Conservation (phyloP, 2,329 filamentous ascomycete genomes). For the Trichoderma sp. region DNA sequence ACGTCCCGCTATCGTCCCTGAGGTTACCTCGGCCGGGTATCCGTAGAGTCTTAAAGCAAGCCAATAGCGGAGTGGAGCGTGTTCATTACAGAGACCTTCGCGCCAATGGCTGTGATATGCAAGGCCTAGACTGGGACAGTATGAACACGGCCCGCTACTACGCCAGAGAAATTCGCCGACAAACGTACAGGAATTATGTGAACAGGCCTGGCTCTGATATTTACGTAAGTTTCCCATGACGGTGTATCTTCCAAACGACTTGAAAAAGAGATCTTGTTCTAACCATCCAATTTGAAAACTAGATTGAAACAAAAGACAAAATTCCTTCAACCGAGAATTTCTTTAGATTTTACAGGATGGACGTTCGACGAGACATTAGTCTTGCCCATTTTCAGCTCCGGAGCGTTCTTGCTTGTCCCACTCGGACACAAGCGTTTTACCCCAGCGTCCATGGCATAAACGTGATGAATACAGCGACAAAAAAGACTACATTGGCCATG, state of each 20-base stretch:
- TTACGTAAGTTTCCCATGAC: not conserved
- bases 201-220: constrained; percentile 57
- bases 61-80: constrained; percentile 31
- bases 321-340: constrained; percentile 52
- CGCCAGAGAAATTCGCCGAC: constrained; percentile 52
- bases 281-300: not conserved
- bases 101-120: constrained; percentile 62
- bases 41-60: constrained; percentile 42
- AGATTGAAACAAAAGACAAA: constrained; percentile 10
- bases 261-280: not conserved
- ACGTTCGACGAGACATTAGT: constrained; percentile 56
- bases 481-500: constrained; percentile 50
- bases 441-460: constrained; percentile 55
- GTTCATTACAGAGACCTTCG: constrained; percentile 52
- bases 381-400: constrained; percentile 70
- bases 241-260: not conserved
- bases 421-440: constrained; percentile 61
- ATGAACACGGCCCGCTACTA: constrained; percentile 55
- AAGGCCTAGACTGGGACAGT: constrained; percentile 61
- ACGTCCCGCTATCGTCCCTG: constrained; percentile 29
- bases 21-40: constrained; percentile 37
- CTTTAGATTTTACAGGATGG: constrained; percentile 63
- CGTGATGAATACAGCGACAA: constrained; percentile 56
- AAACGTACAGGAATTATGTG: constrained; percentile 62
- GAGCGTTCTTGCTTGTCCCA: constrained; percentile 62